These are phyloP conservation scores for Talaromyces sp. DNA, from an alignment of 2,329 filamentous ascomycete genomes.

Conservation along the genomic window DNA sequence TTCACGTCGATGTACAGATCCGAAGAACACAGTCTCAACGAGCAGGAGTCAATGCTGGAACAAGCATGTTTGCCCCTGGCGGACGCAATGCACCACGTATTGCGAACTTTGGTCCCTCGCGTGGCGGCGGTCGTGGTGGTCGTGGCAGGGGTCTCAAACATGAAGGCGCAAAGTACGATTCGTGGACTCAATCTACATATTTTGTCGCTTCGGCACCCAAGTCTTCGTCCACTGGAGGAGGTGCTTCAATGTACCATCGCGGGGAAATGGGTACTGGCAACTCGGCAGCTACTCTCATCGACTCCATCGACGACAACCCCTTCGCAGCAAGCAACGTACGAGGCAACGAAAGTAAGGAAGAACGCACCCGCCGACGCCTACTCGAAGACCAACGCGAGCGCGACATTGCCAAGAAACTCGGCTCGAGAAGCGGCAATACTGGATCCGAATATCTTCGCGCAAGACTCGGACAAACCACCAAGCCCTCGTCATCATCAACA, in stretches of 20 bases:
- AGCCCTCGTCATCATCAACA: constrained; percentile 1
- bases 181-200: constrained; percentile 38
- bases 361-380: constrained; percentile 37
- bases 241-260: constrained; percentile 1
- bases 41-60: constrained; percentile 73
- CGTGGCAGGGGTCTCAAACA: constrained; percentile 22
- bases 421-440: constrained; percentile 24
- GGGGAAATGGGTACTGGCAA: constrained; percentile 13
- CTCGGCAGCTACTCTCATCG: constrained; percentile 37
- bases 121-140: constrained; percentile 18
- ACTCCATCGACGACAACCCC: constrained; percentile 34
- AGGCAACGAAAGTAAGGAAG: constrained; percentile 36
- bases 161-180: constrained; percentile 35
- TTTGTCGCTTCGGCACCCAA: constrained; percentile 36
- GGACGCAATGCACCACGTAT: constrained; percentile 37
- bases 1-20: constrained; percentile 77
- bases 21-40: constrained; percentile 63
- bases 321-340: constrained; percentile 37
- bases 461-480: constrained; percentile 20
- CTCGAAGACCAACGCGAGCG: constrained; percentile 39
- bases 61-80: constrained; percentile 43
- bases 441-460: constrained; percentile 43
- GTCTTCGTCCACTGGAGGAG: neutral
- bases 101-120: constrained; percentile 25
- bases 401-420: constrained; percentile 39